These are phyloP conservation scores for Nicotiana benthamiana DNA, from an alignment of 257 asterid species.

Conservation along the genomic window DNA sequence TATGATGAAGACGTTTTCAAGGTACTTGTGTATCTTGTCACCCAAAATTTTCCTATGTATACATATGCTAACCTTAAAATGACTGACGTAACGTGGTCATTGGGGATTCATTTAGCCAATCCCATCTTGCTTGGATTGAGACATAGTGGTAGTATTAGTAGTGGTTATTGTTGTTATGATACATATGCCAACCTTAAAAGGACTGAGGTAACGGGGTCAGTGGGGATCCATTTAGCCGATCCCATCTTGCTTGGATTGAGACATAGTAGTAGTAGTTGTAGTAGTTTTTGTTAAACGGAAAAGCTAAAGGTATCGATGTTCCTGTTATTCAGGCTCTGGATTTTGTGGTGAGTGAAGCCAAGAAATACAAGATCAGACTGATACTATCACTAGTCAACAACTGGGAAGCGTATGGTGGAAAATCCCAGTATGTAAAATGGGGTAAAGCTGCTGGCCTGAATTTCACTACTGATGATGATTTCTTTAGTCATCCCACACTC, in stretches of 20 bases:
- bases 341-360: slow-evolving; percentile 86
- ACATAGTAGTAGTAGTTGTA: background rate
- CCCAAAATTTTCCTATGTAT: background rate
- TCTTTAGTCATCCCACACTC: slow-evolving; percentile 73
- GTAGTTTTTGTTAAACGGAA: background rate
- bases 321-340: slow-evolving; percentile 55
- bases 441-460: slow-evolving; percentile 78
- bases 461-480: slow-evolving; percentile 82
- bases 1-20: slow-evolving; percentile 74
- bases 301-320: background rate
- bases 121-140: background rate
- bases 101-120: background rate
- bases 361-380: slow-evolving; percentile 67
- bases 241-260: background rate
- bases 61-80: background rate
- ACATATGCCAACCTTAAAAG: background rate
- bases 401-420: slow-evolving; percentile 97
- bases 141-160: background rate
- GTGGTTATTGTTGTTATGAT: background rate
- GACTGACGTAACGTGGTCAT: background rate
- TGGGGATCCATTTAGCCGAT: background rate
- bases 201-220: background rate
- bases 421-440: slow-evolving; percentile 93
- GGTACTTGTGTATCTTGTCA: slow-evolving; percentile 23
- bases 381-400: slow-evolving; percentile 74